Percentiles rank a stretch among this genome's conserved stretches.
These are phyloP conservation scores for Euphorbia pulcherrima DNA, from an alignment of 345 rosid genomes.

Conservation along the genomic window DNA sequence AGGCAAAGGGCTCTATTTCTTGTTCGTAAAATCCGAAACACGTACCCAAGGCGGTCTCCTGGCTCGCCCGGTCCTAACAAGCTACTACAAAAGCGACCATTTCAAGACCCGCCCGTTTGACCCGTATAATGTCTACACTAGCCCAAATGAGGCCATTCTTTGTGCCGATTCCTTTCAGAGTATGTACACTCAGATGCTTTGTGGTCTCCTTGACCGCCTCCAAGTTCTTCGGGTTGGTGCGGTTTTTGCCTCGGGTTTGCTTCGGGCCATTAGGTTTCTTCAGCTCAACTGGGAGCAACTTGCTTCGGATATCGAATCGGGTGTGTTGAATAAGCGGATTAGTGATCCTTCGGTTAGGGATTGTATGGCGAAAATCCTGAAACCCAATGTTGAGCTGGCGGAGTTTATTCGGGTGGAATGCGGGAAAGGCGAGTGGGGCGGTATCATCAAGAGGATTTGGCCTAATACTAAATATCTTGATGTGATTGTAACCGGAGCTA, in stretches of 20 bases:
- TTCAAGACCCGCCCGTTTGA: slow-evolving; percentile 37
- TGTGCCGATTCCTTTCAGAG: slow-evolving; percentile 43
- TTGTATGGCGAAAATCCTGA: slow-evolving; percentile 24
- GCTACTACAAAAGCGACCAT: slow-evolving; percentile 43
- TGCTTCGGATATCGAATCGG: slow-evolving; percentile 28
- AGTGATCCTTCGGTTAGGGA: slow-evolving; percentile 28
- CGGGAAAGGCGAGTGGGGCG: slow-evolving; percentile 28
- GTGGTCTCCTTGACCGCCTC: slow-evolving; percentile 31
- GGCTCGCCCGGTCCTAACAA: slow-evolving; percentile 44
- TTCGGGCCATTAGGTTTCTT: slow-evolving; percentile 42
- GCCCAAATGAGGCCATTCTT: slow-evolving; percentile 40
- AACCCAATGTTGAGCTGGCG: slow-evolving; percentile 27
- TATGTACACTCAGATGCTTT: slow-evolving; percentile 41
- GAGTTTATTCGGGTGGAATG: slow-evolving; percentile 29
- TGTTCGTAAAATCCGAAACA: slow-evolving; percentile 39
- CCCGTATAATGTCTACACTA: slow-evolving; percentile 38
- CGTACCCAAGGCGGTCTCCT: slow-evolving; percentile 38
- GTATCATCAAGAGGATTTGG: slow-evolving; percentile 38
- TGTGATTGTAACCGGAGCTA: slow-evolving; percentile 44
- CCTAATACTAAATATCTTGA: slow-evolving; percentile 41
- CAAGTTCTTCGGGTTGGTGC: slow-evolving; percentile 41
- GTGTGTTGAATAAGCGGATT: slow-evolving; percentile 25
- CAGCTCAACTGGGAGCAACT: slow-evolving; percentile 33
- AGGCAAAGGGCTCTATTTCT: slow-evolving; percentile 73
- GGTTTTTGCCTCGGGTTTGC: slow-evolving; percentile 41